phyloP scores from a whole-genome alignment of 73 alveolate genomes.

The Urostyla sp. region DNA sequence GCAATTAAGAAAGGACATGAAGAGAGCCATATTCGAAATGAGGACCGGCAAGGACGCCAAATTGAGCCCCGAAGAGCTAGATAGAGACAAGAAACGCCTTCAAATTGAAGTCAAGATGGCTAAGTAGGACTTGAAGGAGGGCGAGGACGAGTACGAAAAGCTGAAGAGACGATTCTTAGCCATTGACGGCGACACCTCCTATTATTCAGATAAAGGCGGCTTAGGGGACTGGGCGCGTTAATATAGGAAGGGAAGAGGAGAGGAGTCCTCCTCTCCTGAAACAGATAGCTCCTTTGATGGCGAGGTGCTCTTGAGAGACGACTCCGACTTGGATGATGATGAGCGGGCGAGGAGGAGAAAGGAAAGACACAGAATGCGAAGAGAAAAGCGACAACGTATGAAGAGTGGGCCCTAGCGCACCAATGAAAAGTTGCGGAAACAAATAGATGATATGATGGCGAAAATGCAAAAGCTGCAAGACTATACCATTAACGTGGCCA shows the following conservation, averaged over 20 bases:
- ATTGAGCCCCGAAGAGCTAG: constrained; percentile 1
- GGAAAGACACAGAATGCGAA: too few relatives aligned
- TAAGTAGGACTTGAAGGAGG: constrained; percentile 20
- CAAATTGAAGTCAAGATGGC: constrained; percentile 6
- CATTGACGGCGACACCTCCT: too few relatives aligned
- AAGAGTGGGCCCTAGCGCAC: background rate
- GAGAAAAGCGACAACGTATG: too few relatives aligned
- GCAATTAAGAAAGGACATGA: background rate
- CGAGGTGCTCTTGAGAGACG: too few relatives aligned
- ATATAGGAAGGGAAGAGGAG: background rate
- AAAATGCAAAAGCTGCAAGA: constrained; percentile 35
- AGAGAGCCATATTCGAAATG: constrained; percentile 14
- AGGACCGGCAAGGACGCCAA: constrained; percentile 17
- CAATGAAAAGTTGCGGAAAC: constrained; percentile 5
- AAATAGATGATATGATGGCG: constrained; percentile 29
- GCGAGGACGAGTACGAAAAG: too few relatives aligned
- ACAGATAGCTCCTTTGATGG: too few relatives aligned
- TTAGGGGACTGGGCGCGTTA: too few relatives aligned
- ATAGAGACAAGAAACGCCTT: constrained; percentile 5
- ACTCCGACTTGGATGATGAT: too few relatives aligned
- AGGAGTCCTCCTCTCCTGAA: background rate
- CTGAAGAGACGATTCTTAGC: too few relatives aligned
- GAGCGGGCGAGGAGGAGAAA: too few relatives aligned
- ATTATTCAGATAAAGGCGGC: too few relatives aligned
- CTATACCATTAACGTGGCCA: constrained; percentile 26